Conservation (phyloP, 306 rosid species). For the Citrullus amarus region DNA sequence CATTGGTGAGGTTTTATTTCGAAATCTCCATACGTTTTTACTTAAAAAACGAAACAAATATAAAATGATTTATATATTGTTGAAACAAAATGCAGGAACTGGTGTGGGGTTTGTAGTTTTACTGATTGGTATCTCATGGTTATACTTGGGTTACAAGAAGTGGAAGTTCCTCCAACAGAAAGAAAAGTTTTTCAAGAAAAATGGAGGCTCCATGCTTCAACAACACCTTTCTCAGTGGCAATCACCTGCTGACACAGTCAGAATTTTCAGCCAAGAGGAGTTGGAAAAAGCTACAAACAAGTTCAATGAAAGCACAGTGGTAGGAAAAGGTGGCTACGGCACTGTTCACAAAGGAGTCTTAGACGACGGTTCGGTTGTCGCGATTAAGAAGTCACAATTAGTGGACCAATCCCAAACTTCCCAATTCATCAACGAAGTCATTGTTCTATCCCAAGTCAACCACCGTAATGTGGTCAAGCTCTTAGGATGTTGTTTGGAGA, state of each 20-base stretch:
- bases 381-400: constrained; percentile 31
- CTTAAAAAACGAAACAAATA: neutral
- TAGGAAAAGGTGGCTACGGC: constrained; percentile 31
- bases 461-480: constrained; percentile 35
- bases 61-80: neutral
- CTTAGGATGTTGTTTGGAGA: constrained; percentile 40
- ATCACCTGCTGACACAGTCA: neutral
- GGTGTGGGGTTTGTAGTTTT: neutral
- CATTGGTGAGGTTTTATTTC: neutral
- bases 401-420: constrained; percentile 17
- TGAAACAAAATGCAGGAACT: constrained; percentile 9
- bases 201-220: neutral
- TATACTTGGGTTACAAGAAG: neutral
- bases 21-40: neutral
- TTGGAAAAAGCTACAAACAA: constrained; percentile 30
- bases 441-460: constrained; percentile 35
- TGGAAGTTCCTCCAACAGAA: neutral
- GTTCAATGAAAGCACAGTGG: constrained; percentile 10
- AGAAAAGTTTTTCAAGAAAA: neutral
- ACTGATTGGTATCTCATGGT: neutral
- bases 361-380: neutral
- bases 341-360: constrained; percentile 24
- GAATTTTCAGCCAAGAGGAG: constrained; percentile 15
- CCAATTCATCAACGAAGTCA: constrained; percentile 35
- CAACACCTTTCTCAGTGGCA: neutral